Base-by-base conservation (phyloP, 2,329 filamentous ascomycete genomes). In the Cercospora beticola region DNA sequence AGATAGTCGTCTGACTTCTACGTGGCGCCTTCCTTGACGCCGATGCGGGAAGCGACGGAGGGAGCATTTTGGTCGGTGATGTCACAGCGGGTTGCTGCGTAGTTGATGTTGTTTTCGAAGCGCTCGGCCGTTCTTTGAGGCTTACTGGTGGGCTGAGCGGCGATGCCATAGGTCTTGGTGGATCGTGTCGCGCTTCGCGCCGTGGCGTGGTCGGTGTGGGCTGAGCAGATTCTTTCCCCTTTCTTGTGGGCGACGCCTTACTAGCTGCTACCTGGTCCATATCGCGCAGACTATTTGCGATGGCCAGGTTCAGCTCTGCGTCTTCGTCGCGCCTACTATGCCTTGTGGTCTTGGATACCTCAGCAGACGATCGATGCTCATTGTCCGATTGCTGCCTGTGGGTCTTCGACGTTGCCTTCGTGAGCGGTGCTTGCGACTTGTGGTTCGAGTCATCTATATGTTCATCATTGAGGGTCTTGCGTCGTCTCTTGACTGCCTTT, bases 401-500 rank as follows among this genome's bases (percentile, higher is more conserved):
- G 9, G 62, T 36, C 52, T 57, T 64, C 33, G 14, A n/a, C 7
- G 36, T 56, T 12, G 30, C 62, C 4, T 57, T 59, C 52, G 52
- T 21, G 21, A 58, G 49, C 26, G 52, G 26, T 8, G 33, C 12
- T 54, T 28, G 28, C 21, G 46, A 23, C 8, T 18, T n/a, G 31
- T 64, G 21, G n/a, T 21, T 21, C 54, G 16, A 31, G 14, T 16
- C 23, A 12, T 54, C 43, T n/a, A 5, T 36, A 63, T n/a, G 23
- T 9, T 64, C 66, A 46, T 54, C 60, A 23, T 66, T 57, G 1
- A 65, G 56, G 3, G 74, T 78, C 67, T 78, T 78, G 21, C 79
- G 79, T 68, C 83, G 79, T 73, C 82, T 85, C 21, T 77, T 81
- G 5, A 68, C 72, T 14, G 75, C 73, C 77, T 82, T 79, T 81